Conservation (phyloP, 2,329 filamentous ascomycete genomes). For the Neofusicoccum cordaticola region DNA sequence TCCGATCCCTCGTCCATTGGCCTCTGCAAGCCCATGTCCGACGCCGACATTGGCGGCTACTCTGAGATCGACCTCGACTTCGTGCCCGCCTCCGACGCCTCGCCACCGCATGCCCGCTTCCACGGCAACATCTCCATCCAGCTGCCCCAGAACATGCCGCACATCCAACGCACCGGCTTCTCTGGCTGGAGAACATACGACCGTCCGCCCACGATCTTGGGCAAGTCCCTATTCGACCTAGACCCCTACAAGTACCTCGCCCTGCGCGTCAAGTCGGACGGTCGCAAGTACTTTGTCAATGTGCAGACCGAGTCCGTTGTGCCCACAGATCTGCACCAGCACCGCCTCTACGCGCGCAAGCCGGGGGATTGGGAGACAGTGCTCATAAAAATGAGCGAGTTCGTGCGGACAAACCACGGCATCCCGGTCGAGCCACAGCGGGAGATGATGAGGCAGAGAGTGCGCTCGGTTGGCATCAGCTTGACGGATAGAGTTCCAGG, state of each 20-base stretch:
- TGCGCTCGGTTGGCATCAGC: constrained; percentile 81
- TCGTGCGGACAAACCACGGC: constrained; percentile 92
- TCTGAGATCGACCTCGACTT: constrained; percentile 72
- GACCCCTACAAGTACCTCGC: constrained; percentile 87
- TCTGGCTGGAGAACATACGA: constrained; percentile 87
- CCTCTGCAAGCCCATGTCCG: constrained; percentile 73
- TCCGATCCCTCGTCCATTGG: constrained; percentile 44
- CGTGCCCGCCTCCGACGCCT: constrained; percentile 44
- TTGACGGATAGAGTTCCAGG: constrained; percentile 86
- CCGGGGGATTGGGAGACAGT: constrained; percentile 93
- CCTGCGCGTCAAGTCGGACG: constrained; percentile 84
- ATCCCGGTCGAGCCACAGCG: constrained; percentile 89
- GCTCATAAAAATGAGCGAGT: constrained; percentile 85
- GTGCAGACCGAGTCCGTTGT: constrained; percentile 92
- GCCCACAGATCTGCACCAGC: constrained; percentile 93
- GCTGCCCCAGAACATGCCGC: constrained; percentile 70
- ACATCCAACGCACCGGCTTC: constrained; percentile 77
- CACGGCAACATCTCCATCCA: constrained; percentile 84
- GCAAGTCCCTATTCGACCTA: constrained; percentile 80
- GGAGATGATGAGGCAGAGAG: constrained; percentile 81
- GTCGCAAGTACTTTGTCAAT: constrained; percentile 90
- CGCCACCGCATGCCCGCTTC: constrained; percentile 72
- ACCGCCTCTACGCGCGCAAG: constrained; percentile 74
- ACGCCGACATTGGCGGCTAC: constrained; percentile 81
- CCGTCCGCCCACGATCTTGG: constrained; percentile 75